Percentiles rank a stretch among this genome's conserved stretches.
These are phyloP conservation scores for Starmera quercuum DNA, from an alignment of 805 yeast genomes.

Conservation along the genomic window DNA sequence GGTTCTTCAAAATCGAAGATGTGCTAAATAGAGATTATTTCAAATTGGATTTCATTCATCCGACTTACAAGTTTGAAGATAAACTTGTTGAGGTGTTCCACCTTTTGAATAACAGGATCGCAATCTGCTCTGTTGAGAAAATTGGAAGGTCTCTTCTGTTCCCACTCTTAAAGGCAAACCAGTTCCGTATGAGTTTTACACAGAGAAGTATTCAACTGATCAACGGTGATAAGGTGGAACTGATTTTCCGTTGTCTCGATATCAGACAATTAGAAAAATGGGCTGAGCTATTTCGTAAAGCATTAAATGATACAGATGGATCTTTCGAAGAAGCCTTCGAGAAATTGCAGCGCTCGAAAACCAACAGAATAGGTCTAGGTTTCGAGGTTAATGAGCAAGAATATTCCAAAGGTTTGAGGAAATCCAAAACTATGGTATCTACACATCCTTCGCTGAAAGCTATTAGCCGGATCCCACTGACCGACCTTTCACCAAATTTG, in stretches of 20 bases:
- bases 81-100: constrained; percentile 13
- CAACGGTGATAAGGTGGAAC: constrained; percentile 3
- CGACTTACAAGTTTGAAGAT: background rate
- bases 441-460: constrained; percentile 12
- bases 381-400: constrained; percentile 3
- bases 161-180: constrained; percentile 14
- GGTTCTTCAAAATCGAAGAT: constrained; percentile 12
- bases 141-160: constrained; percentile 18
- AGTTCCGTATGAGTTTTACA: constrained; percentile 8
- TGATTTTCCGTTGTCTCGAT: constrained; percentile 17
- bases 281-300: constrained; percentile 1
- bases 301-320: background rate
- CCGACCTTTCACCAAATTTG: constrained; percentile 3
- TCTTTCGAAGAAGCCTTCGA: constrained; percentile 5
- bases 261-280: constrained; percentile 14
- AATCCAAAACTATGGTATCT: constrained; percentile 10
- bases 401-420: constrained; percentile 6
- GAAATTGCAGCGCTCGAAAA: constrained; percentile 7
- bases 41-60: constrained; percentile 10
- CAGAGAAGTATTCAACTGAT: constrained; percentile 2
- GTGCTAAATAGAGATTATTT: constrained; percentile 19
- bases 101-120: constrained; percentile 10
- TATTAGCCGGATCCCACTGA: background rate
- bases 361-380: constrained; percentile 15
- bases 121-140: constrained; percentile 13